Evolutionary conservation across 495 filamentous ascomycete species (phyloP), one percentile per base, ranked within the genome.

Genomic region (Cercophora scortea): DNA sequence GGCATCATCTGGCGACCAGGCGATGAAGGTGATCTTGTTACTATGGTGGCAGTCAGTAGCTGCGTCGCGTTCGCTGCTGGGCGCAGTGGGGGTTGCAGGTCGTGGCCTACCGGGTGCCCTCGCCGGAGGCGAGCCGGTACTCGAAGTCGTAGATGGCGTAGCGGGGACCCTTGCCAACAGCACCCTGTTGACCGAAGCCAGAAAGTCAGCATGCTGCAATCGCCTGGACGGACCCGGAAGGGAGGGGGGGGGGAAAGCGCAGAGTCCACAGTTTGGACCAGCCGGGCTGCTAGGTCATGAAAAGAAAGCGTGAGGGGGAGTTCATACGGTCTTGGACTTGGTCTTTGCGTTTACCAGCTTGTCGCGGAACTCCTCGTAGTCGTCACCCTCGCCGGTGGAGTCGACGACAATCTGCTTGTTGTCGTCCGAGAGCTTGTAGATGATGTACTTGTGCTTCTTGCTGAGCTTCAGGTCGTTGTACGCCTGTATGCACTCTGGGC

Each of bases 391-490:
- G 44, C 76, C 74, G 51, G 83, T 82, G 54, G 81, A 78, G 59
- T 94, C 88, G 61, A 96, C 81, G 42, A 87, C 86, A 65, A 96
- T 90, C 62, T 86, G 69, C 72, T 87, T 93, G 83, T 87, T 87
- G 80, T 96, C 82, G 72, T 95, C 89, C 58, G 86, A 80, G 64
- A 98, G 85, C 80, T 95, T 95, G 87, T 84, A 97, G 83, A 98
- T 87, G 76, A 98, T 86, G 77, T 82, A 98, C 76, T 94, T 96
- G 77, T 82, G 75, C 71, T 84, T 84, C 70, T 90, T 89, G 75
- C 77, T 82, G 60, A 91, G 80, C 80, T 95, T 95, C 55, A 98
- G 85, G 50, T 95, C 83, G 68, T 95, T 91, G 83, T 88, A 97
- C 55, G 76, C 73, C 47, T 69, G 68, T 71, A 95, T 76, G 82